Evolutionary conservation across 169 alveolate genomes (phyloP).

Genomic region (Plasmodium chabaudi): DNA sequence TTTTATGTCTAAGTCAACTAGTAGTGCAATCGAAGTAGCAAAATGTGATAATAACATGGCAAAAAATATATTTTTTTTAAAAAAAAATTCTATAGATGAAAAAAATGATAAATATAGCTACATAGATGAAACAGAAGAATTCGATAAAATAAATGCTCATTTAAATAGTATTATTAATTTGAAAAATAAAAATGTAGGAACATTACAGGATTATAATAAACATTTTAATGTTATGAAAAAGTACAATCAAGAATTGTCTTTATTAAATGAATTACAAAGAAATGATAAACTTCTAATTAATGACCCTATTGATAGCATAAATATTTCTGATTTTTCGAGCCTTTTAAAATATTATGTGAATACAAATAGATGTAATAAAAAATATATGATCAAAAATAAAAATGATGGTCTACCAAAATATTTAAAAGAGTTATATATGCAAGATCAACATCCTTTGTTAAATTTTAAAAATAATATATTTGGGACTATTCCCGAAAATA

Average conservation of each 20-base stretch:
- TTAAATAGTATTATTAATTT: slow-evolving; percentile 17
- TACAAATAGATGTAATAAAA: not conserved
- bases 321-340: slow-evolving; percentile 10
- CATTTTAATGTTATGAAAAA: slow-evolving; percentile 26
- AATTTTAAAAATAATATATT: not conserved
- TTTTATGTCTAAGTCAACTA: not conserved
- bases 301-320: slow-evolving; percentile 34
- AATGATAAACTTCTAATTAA: slow-evolving; percentile 12
- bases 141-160: slow-evolving; percentile 24
- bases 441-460: not conserved
- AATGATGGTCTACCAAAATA: not conserved
- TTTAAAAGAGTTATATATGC: not conserved
- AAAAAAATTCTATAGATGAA: no score
- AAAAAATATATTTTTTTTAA: no score
- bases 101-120: not conserved
- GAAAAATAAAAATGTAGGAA: not conserved
- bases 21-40: not conserved
- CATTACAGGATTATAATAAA: slow-evolving; percentile 7
- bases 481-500: not conserved
- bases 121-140: slow-evolving; percentile 42
- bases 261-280: slow-evolving; percentile 35
- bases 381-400: not conserved
- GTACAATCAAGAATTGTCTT: slow-evolving; percentile 49
- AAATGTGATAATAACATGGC: no score
- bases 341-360: slow-evolving; percentile 22